These are phyloP conservation scores for Scedosporium minutisporum DNA, from an alignment of 2,329 filamentous ascomycete genomes.

Conservation along the genomic window DNA sequence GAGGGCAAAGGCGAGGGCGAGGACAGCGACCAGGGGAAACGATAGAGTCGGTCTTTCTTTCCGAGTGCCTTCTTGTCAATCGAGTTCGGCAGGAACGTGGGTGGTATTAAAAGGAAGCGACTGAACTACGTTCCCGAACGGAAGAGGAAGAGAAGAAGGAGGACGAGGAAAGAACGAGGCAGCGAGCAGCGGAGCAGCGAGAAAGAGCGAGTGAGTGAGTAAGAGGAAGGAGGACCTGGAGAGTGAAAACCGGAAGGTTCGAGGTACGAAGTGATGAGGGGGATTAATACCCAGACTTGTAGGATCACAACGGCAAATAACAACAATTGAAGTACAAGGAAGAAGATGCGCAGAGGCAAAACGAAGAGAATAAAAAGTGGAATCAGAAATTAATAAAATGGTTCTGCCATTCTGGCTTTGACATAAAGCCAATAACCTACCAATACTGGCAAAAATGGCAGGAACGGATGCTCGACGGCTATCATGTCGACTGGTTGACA, in stretches of 20 bases:
- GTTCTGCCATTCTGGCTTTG: slow-evolving; percentile 6
- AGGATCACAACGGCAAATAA: slow-evolving; percentile 1
- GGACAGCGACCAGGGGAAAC: not conserved
- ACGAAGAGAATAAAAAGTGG: not conserved
- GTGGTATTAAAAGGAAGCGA: slow-evolving; percentile 5
- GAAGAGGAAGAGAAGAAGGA: not conserved
- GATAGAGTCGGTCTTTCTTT: not conserved
- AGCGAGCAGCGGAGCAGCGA: not conserved
- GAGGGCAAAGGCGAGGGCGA: not conserved
- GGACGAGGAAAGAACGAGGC: not conserved
- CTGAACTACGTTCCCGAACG: slow-evolving; percentile 3
- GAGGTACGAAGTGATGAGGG: slow-evolving; percentile 1
- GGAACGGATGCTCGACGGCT: slow-evolving; percentile 1
- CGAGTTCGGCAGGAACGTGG: not conserved
- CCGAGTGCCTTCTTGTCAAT: not conserved
- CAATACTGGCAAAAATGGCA: slow-evolving; percentile 7
- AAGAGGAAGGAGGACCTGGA: not conserved
- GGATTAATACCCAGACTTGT: not conserved
- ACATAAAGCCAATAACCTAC: slow-evolving; percentile 4
- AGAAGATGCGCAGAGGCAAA: not conserved
- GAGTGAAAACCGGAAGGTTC: not conserved
- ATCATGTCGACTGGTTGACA: not conserved
- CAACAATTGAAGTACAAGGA: not conserved
- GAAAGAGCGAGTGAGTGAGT: not conserved
- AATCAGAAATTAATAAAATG: slow-evolving; percentile 6